Evolutionary conservation across 345 rosid genomes (phyloP).

Genomic region (Eucalyptus lansdowneana): DNA sequence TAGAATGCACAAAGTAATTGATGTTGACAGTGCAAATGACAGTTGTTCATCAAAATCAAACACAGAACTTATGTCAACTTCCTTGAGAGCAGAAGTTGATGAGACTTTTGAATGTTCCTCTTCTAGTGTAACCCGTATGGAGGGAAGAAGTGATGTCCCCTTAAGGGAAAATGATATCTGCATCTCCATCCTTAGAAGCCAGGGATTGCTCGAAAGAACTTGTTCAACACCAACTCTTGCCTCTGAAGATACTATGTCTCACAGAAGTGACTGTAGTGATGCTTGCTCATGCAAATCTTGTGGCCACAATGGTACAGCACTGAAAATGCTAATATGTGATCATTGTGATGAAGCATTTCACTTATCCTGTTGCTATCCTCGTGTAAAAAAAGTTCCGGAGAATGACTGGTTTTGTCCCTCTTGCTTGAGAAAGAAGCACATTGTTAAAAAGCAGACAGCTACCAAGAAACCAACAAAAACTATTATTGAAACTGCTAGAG

Average conservation of each 20-base stretch:
- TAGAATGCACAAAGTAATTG: conserved; percentile 16
- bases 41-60: conserved; percentile 57
- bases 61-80: conserved; percentile 30
- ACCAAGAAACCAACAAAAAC: conserved; percentile 16
- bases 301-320: conserved; percentile 22
- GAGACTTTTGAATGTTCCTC: conserved; percentile 51
- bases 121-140: conserved; percentile 33
- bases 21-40: conserved; percentile 46
- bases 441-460: conserved; percentile 11
- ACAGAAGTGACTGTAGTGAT: conserved; percentile 12
- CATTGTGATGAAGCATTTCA: conserved; percentile 80
- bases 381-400: conserved; percentile 25
- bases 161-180: conserved; percentile 26
- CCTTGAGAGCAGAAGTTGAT: conserved; percentile 32
- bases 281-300: conserved; percentile 57
- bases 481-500: conserved; percentile 16
- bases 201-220: conserved; percentile 17
- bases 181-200: conserved; percentile 17
- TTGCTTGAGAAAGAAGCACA: conserved; percentile 46
- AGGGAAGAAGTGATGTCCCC: conserved; percentile 8
- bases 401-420: conserved; percentile 83
- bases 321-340: conserved; percentile 78
- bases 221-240: background rate
- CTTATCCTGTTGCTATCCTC: conserved; percentile 56
- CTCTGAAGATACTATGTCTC: conserved; percentile 8